Evolutionary conservation across 129 eudicot genomes (phyloP).

Genomic region (Flaveria sonorensis): DNA sequence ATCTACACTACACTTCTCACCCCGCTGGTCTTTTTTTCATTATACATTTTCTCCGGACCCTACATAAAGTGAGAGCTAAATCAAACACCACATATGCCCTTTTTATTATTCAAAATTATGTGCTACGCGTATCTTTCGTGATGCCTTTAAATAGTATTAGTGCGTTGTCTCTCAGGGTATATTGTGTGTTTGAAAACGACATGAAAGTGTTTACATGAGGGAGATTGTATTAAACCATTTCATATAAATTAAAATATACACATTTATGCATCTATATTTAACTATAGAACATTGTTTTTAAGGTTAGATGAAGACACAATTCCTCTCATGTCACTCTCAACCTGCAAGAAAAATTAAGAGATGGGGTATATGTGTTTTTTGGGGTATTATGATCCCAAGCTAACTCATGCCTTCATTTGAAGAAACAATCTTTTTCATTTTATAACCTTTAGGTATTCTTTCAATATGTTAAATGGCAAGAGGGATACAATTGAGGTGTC

Average conservation of each 20-base stretch:
- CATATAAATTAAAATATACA: neutral
- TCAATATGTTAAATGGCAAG: neutral
- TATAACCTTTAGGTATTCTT: neutral
- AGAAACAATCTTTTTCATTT: constrained; percentile 9
- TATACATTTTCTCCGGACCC: too few relatives aligned
- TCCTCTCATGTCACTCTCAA: constrained; percentile 37
- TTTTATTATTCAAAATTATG: neutral
- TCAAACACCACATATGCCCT: too few relatives aligned
- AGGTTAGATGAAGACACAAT: constrained; percentile 22
- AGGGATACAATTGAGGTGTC: neutral
- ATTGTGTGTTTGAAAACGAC: neutral
- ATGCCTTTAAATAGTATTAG: neutral
- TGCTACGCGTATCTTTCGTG: neutral
- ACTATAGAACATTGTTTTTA: neutral
- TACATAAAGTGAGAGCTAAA: neutral
- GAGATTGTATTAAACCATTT: neutral
- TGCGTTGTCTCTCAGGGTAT: neutral
- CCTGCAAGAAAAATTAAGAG: constrained; percentile 40
- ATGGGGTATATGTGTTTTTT: constrained; percentile 41
- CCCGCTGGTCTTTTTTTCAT: too few relatives aligned
- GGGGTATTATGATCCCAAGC: constrained; percentile 19
- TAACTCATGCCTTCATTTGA: constrained; percentile 18
- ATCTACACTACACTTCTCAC: too few relatives aligned
- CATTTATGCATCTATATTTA: neutral
- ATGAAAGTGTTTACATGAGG: neutral